These are phyloP conservation scores for Rhizopus delemar DNA, from an alignment of 371 early-diverging fungal species.

Conservation along the genomic window DNA sequence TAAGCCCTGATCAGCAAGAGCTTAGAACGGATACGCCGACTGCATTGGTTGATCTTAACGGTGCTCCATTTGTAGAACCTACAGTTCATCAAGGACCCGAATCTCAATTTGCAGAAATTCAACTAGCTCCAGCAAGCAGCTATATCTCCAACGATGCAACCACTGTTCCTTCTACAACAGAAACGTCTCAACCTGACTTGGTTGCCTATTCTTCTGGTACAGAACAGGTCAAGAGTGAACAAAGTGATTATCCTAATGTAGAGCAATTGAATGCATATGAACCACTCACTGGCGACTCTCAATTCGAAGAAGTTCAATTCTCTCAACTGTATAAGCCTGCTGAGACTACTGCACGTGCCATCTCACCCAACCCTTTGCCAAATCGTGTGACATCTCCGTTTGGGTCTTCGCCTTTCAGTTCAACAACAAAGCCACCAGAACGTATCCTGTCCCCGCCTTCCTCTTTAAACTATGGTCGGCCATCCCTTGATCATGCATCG, in stretches of 20 bases:
- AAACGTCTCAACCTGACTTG: neutral
- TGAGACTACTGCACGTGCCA: neutral
- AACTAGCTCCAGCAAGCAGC: neutral
- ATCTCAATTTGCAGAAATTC: constrained; percentile 4
- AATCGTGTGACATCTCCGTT: neutral
- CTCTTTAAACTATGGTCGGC: neutral
- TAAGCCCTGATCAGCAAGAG: neutral
- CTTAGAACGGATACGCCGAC: neutral
- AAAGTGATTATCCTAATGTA: neutral
- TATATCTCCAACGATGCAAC: neutral
- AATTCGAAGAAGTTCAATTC: neutral
- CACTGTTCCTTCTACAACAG: neutral
- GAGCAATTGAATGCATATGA: neutral
- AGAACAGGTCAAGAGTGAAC: neutral
- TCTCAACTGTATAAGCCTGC: neutral
- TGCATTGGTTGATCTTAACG: neutral
- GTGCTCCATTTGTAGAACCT: neutral
- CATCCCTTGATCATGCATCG: neutral
- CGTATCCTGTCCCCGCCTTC: neutral
- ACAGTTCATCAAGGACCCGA: neutral
- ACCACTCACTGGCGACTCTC: neutral
- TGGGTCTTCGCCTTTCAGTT: neutral
- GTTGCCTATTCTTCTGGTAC: neutral
- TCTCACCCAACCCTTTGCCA: neutral
- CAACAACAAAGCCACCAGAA: neutral